Evolutionary conservation across 2,329 filamentous ascomycete genomes (phyloP).

Genomic region (Fusarium sp.): DNA sequence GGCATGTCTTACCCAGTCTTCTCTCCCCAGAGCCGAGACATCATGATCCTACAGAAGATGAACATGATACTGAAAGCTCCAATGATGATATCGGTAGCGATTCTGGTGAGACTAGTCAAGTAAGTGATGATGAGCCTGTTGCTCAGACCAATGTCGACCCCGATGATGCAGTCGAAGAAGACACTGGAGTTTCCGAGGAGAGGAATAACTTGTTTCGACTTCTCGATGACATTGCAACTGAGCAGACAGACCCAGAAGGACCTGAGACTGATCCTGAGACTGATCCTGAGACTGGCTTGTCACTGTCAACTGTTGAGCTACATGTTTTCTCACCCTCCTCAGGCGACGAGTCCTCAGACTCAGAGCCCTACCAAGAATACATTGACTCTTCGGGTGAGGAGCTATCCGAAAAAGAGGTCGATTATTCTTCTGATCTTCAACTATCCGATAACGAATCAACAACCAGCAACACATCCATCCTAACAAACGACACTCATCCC

Average conservation of each 20-base stretch:
- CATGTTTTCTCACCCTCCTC: background rate
- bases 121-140: background rate
- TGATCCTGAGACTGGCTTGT: no score
- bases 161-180: background rate
- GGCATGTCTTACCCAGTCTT: background rate
- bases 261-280: background rate
- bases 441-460: background rate
- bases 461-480: background rate
- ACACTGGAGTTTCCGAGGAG: background rate
- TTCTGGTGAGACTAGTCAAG: background rate
- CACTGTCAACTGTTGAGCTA: background rate
- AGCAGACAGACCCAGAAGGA: background rate
- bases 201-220: background rate
- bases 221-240: background rate
- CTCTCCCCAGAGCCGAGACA: no score
- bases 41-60: background rate
- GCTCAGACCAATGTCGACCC: background rate
- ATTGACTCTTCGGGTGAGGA: background rate
- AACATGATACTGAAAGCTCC: background rate
- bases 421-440: background rate
- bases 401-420: constrained; percentile 3
- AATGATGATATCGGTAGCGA: background rate
- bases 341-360: background rate
- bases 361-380: background rate
- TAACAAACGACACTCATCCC: background rate